phyloP scores from a whole-genome alignment of 2,329 filamentous ascomycete species.

The Huntiella bhutanensis region DNA sequence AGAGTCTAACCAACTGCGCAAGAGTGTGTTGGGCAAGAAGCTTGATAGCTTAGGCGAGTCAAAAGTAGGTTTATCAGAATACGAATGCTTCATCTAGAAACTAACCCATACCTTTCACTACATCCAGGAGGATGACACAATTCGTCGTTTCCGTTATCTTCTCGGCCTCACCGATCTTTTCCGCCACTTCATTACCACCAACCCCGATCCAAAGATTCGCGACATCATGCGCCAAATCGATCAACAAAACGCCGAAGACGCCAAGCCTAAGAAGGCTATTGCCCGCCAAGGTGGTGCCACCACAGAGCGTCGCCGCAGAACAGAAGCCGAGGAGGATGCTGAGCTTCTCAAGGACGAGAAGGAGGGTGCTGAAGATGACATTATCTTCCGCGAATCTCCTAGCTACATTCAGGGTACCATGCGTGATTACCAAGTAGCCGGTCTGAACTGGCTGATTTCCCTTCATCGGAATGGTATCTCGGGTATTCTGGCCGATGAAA shows the following conservation, averaged over 20 bases:
- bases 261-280: constrained; percentile 45
- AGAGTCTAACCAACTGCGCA: constrained; percentile 73
- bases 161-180: constrained; percentile 91
- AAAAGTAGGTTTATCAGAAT: constrained; percentile 40
- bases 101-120: constrained; percentile 1
- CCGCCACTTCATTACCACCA: constrained; percentile 96
- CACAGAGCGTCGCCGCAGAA: constrained; percentile 62
- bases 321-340: constrained; percentile 93
- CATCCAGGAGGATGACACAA: constrained; percentile 73
- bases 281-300: constrained; percentile 70
- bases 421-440: constrained; percentile 91
- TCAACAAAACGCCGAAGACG: constrained; percentile 64
- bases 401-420: constrained; percentile 74
- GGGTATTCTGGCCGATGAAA: constrained; percentile 92
- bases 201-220: constrained; percentile 84
- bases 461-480: constrained; percentile 98
- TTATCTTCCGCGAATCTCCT: constrained; percentile 84
- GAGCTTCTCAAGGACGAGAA: constrained; percentile 78
- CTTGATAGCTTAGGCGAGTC: constrained; percentile 81
- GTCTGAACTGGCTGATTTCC: constrained; percentile 93
- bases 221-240: constrained; percentile 91
- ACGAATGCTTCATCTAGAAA: background rate
- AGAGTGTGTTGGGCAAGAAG: constrained; percentile 87
- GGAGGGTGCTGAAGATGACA: constrained; percentile 66
- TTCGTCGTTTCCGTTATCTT: constrained; percentile 84